phyloP scores from a whole-genome alignment of 164 flowering plant species.

The Macadamia tetraphylla region DNA sequence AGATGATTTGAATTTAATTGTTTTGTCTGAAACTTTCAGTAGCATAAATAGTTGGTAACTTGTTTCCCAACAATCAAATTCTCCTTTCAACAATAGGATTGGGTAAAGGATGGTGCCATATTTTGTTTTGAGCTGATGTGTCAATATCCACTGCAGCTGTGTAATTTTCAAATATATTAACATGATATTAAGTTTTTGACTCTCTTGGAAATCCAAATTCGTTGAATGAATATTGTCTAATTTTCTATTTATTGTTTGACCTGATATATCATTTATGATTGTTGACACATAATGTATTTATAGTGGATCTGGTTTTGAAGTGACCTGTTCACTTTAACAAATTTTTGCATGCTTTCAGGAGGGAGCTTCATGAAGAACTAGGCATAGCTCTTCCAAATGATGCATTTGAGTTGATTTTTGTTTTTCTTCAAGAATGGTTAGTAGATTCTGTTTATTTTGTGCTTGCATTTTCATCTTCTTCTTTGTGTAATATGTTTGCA shows the following conservation, averaged over 20 bases:
- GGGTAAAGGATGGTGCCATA: no score
- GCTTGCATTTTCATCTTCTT: neutral
- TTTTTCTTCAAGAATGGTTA: constrained; percentile 70
- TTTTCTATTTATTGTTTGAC: neutral
- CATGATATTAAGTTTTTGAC: no score
- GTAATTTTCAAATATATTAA: no score
- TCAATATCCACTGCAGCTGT: no score
- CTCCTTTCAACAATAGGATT: no score
- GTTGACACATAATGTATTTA: neutral
- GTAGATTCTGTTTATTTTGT: constrained; percentile 19
- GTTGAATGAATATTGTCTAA: no score
- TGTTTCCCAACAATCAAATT: no score
- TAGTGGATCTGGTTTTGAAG: neutral
- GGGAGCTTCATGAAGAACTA: constrained; percentile 93
- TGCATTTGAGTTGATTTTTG: constrained; percentile 80
- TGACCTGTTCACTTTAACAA: neutral
- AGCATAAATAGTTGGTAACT: no score
- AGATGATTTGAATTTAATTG: no score
- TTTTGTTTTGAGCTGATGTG: no score
- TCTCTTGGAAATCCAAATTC: no score
- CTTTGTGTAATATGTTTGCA: neutral
- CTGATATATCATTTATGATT: neutral
- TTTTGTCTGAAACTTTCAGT: no score
- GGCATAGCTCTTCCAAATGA: constrained; percentile 78
- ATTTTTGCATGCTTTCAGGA: constrained; percentile 44